Base-by-base conservation (phyloP, 805 yeast species). In the Candida saitoana region DNA sequence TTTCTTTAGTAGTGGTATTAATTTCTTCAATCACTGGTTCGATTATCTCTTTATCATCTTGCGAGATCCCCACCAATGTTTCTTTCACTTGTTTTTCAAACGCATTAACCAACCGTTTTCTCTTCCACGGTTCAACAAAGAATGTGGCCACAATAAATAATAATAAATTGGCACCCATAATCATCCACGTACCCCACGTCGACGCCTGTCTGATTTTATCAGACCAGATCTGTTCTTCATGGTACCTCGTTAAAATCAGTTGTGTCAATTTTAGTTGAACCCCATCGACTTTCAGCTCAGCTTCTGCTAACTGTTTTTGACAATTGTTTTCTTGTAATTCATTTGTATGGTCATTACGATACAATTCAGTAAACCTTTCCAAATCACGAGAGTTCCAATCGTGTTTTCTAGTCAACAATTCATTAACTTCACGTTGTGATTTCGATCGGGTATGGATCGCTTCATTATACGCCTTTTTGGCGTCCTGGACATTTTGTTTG, bases 201-300 rank as follows among this genome's bases (percentile, higher is more conserved):
- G 96, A 87, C 4, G 95, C 88, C 49, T 90, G 77, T 46, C 99
- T 72, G 45, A 93, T 93, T 62, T 90, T 90, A 63, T 93, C 99
- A 2, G 96, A 87, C 98, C 99, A 93, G 5, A 93, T 80, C 62
- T 93, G 98, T 56, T 93, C 99, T 59, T 93, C 98, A 48, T 91
- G 96, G 55, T 93, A 93, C 51, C 98, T 70, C 2, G 89, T 81
- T 55, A 91, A 69, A 14, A 93, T 93, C 45, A 87, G 82, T 43
- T 81, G 81, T 14, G 88, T 82, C 36, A 89, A 64, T 43, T 74
- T 77, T 41, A 79, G 74, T 50, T 85, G 91, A 15, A 82, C 61
- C 7, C 80, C 80, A 42, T 89, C 96, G 33, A 83, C 85, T 36
- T 62, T 58, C 2, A 55, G 57, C 50, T 90, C 97, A 1, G 79